Evolutionary conservation across 257 asterid genomes (phyloP).

Genomic region (Striga asiatica): DNA sequence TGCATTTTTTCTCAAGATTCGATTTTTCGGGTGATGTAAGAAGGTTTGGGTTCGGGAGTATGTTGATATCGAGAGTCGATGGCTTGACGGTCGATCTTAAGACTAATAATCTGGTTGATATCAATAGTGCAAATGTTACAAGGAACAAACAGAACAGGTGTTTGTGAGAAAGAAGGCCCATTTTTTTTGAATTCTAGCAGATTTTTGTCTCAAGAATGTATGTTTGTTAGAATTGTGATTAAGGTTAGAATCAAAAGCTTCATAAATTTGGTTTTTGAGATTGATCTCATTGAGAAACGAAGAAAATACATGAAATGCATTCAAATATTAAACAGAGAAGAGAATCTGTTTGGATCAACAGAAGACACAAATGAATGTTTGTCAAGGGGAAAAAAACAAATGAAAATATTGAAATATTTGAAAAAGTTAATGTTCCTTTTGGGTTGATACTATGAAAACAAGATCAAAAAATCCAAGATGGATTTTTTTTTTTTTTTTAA

Average conservation of each 20-base stretch:
- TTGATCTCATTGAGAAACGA: not conserved
- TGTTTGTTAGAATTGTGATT: too few relatives aligned
- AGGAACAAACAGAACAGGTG: slow-evolving; percentile 36
- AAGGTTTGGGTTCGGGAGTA: slow-evolving; percentile 26
- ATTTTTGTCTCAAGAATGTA: not conserved
- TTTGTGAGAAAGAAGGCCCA: slow-evolving; percentile 30
- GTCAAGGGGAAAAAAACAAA: too few relatives aligned
- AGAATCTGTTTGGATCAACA: not conserved
- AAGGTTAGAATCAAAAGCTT: not conserved
- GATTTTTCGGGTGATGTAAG: slow-evolving; percentile 17
- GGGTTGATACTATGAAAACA: not conserved
- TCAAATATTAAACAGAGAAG: not conserved
- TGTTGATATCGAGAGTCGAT: slow-evolving; percentile 22
- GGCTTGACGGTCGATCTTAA: slow-evolving; percentile 28
- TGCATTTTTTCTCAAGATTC: slow-evolving; percentile 19
- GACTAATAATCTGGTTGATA: slow-evolving; percentile 43
- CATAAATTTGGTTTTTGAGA: slow-evolving; percentile 9
- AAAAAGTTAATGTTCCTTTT: not conserved
- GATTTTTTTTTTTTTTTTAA: not conserved
- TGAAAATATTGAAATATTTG: not conserved
- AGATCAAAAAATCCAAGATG: slow-evolving; percentile 16
- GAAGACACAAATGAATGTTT: not conserved
- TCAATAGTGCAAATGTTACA: slow-evolving; percentile 29
- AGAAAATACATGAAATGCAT: slow-evolving; percentile 11
- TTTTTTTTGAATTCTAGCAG: too few relatives aligned